phyloP scores from a whole-genome alignment of 1,139 yeast genomes.

The Blastobotrys persicus region DNA sequence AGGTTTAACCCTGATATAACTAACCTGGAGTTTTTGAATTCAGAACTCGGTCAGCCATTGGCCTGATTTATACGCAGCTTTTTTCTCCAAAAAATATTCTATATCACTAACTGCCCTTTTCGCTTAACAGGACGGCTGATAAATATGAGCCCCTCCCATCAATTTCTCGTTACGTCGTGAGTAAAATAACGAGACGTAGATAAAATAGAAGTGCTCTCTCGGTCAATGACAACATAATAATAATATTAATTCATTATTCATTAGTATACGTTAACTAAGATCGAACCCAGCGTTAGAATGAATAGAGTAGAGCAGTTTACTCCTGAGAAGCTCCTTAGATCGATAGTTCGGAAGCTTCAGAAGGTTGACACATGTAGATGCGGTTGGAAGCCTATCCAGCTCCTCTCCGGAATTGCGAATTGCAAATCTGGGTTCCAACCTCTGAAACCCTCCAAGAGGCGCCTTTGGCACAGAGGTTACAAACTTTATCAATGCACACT shows the following conservation, averaged over 20 bases:
- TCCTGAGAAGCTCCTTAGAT: constrained; percentile 53
- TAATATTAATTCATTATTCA: no score
- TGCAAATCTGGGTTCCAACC: constrained; percentile 75
- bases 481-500: constrained; percentile 67
- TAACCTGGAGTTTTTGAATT: background rate
- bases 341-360: constrained; percentile 80
- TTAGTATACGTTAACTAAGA: constrained; percentile 34
- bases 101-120: no score
- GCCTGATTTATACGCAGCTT: no score
- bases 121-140: no score
- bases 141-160: no score
- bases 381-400: constrained; percentile 70
- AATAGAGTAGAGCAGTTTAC: constrained; percentile 73
- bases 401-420: constrained; percentile 63
- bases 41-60: background rate
- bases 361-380: constrained; percentile 89
- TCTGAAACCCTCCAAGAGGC: constrained; percentile 81
- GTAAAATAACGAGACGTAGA: no score
- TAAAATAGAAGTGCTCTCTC: no score
- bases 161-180: no score
- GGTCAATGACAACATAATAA: no score
- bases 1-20: background rate
- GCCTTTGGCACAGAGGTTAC: constrained; percentile 92
- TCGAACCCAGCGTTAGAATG: constrained; percentile 85
- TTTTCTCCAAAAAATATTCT: no score